A percentile compares a stretch with the other conserved stretches of the same genome.
Evolutionary conservation across 1,284 basidiomycete genomes (phyloP).

Genomic region (Fomitopsis schrenkii): DNA sequence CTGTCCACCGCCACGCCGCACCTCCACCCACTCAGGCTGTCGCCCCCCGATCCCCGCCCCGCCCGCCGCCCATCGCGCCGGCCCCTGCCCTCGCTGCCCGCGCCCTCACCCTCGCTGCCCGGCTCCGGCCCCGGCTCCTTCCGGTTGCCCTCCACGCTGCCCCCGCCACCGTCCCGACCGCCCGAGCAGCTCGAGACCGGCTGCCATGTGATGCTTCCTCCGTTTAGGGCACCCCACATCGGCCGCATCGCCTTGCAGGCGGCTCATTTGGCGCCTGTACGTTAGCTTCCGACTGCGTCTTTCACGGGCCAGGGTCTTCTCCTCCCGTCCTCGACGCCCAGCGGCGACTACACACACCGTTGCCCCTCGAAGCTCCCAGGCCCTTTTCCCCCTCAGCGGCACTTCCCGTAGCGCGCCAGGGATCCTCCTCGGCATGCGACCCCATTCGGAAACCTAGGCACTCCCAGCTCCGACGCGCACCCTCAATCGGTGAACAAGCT

Average conservation of each 20-base stretch:
- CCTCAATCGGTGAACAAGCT: background rate
- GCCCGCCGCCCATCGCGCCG: background rate
- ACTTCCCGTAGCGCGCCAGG: background rate
- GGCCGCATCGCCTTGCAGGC: constrained; percentile 4
- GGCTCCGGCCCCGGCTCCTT: background rate
- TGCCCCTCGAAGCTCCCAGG: background rate
- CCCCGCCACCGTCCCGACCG: background rate
- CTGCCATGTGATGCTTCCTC: background rate
- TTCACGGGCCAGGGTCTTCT: background rate
- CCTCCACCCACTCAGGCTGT: background rate
- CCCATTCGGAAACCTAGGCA: background rate
- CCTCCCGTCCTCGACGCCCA: background rate
- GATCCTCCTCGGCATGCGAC: background rate
- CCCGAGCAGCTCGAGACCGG: background rate
- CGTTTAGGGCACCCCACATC: background rate
- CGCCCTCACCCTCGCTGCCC: background rate
- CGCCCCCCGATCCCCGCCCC: background rate
- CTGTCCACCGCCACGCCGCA: background rate
- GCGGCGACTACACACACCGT: background rate
- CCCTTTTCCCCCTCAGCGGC: background rate
- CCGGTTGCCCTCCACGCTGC: background rate
- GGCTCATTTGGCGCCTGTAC: constrained; percentile 13
- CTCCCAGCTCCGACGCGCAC: background rate
- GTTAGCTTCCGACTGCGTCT: background rate
- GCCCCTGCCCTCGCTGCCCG: background rate